These are phyloP conservation scores for Fraxinus velutina DNA, from an alignment of 305 asterid species.

Conservation along the genomic window DNA sequence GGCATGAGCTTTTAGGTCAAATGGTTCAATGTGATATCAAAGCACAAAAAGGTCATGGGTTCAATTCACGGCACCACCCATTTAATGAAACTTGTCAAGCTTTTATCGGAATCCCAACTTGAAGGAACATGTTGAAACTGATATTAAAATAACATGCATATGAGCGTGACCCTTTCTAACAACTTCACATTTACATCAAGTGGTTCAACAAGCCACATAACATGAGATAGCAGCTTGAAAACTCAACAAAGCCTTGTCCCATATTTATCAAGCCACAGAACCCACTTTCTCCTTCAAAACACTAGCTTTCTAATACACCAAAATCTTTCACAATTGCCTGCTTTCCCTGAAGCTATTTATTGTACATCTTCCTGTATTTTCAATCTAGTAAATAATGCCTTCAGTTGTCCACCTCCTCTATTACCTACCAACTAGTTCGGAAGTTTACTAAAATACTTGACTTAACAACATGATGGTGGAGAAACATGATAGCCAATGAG, in stretches of 20 bases:
- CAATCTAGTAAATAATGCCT: constrained; percentile 1
- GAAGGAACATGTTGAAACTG: not conserved
- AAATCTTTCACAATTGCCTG: not conserved
- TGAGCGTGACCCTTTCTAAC: not conserved
- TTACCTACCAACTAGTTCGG: not conserved
- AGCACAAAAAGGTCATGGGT: not conserved
- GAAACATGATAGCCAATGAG: not conserved
- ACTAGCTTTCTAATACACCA: not conserved
- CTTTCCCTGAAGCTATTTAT: not conserved
- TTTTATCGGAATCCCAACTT: not conserved
- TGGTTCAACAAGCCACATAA: not conserved
- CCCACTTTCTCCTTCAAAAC: not conserved
- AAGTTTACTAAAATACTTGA: not conserved
- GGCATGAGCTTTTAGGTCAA: not conserved
- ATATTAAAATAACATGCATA: not conserved
- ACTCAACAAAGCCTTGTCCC: not conserved
- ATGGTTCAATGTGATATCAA: not conserved
- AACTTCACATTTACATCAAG: not conserved
- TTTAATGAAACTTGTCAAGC: not conserved
- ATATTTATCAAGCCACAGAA: not conserved
- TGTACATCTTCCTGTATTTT: not conserved
- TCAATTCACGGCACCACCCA: not conserved
- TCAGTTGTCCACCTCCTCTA: not conserved
- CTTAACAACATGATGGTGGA: not conserved
- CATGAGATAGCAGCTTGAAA: not conserved